Conservation (phyloP, 2,329 filamentous ascomycete species). For the Podosphaera fusca region DNA sequence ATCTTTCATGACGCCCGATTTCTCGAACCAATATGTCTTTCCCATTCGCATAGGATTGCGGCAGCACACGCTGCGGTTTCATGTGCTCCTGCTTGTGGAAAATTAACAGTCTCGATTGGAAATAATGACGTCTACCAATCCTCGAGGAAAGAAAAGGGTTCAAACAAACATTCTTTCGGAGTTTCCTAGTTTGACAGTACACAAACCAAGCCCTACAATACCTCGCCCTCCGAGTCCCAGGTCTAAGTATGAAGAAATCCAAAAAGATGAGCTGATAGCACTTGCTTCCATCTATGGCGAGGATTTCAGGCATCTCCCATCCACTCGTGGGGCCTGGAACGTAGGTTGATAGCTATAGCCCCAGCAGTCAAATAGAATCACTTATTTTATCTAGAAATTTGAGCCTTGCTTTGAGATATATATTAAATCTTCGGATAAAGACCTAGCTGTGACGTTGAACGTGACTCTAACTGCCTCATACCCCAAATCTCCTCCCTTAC, state of each 20-base stretch:
- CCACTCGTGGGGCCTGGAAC: slow-evolving; percentile 60
- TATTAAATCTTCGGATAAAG: slow-evolving; percentile 49
- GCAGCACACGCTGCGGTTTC: too few relatives aligned
- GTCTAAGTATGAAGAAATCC: slow-evolving; percentile 57
- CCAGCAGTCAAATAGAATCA: background rate
- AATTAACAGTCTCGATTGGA: background rate
- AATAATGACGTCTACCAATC: slow-evolving; percentile 15
- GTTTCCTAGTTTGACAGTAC: slow-evolving; percentile 10
- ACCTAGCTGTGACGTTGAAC: slow-evolving; percentile 46
- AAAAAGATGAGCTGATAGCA: slow-evolving; percentile 70
- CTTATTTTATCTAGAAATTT: slow-evolving; percentile 32
- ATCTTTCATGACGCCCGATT: too few relatives aligned
- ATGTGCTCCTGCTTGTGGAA: too few relatives aligned
- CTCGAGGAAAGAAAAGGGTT: slow-evolving; percentile 15
- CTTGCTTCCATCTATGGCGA: slow-evolving; percentile 75
- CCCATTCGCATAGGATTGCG: too few relatives aligned
- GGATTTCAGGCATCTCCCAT: slow-evolving; percentile 56
- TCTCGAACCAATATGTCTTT: too few relatives aligned
- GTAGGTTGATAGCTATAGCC: slow-evolving; percentile 21
- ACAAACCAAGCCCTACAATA: slow-evolving; percentile 15
- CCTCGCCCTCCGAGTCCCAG: slow-evolving; percentile 23
- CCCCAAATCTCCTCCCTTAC: slow-evolving; percentile 56
- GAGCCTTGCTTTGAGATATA: slow-evolving; percentile 65
- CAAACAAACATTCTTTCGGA: slow-evolving; percentile 17
- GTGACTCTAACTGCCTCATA: slow-evolving; percentile 79